Evolutionary conservation across 495 filamentous ascomycete species (phyloP), one percentile per base, ranked within the genome.

Genomic region (Aspergillus sclerotiicarbonarius): DNA sequence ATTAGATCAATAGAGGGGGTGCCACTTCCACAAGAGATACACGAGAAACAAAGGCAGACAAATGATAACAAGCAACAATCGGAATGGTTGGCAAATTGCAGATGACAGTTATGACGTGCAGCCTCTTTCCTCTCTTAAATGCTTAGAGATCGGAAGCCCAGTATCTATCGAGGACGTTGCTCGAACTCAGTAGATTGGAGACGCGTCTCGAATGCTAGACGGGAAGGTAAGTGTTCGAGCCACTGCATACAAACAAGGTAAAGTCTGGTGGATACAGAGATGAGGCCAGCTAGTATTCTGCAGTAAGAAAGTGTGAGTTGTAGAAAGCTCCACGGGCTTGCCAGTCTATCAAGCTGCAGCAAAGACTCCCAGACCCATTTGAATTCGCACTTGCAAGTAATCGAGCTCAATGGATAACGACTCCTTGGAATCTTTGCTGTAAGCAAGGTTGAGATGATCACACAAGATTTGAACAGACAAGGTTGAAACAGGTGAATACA

Each of bases 181-280:
- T 57, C 58, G 61, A 64, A 61, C 66, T 61, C 60, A 65, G 65
- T 45, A 54, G 67, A 51, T 65, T 59, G 62, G 67, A 66, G 59
- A 66, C 56, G 60, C 56, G 65, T 59, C 63, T 66, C 67, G 59
- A 65, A 64, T 69, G 67, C 60, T 65, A 67, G 61, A 60, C 58
- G 59, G 58, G 61, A 64, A 67, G 59, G 51, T 41, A 31, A 30
- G 46, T 30, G 54, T 58, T 65, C 62, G 63, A 51, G 57, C 63
- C 69, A 69, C 70, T 72, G 71, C 62, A 74, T 73, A 75, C 70
- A 75, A 68, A 71, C 63, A 67, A 69, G 64, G 65, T 57, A 51
- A 68, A 70, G 54, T 57, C 56, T 63, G 67, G 60, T 62, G 64
- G 61, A 67, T 70, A 75, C 66, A 70, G 68, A 62, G 29, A 57